Base-by-base conservation (phyloP, 1,284 basidiomycete genomes). In the Puccinia sorghi region DNA sequence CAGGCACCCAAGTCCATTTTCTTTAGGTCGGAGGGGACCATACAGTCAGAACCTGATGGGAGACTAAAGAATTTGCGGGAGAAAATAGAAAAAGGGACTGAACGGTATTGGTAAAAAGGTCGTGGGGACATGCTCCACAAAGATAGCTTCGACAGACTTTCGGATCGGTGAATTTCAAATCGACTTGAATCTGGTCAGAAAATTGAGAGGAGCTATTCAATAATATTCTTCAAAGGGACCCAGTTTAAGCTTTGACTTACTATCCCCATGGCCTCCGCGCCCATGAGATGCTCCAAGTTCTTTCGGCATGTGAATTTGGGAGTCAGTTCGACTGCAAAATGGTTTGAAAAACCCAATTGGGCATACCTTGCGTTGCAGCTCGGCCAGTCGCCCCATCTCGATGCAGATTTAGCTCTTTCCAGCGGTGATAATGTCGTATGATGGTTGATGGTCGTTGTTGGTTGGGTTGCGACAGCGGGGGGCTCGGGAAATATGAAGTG, bases 1-100 rank as follows among this genome's bases (percentile, higher is more conserved):
- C 97, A 99, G 74, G 95, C 92, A 32, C 97, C 97, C 13, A 99
- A 88, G 86, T 99, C 97, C 93, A 99, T 99, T 96, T 98, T 98
- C 95, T 98, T 83, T 41, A 72, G 56, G 80, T 61, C 80, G 32
- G 73, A 59, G 22, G 56, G 25, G 41, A 67, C 12, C 79, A 54
- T 27, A 27, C 52, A 64, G 64, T 61, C 61, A 52, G 56, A 20
- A n/a, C 6, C 7, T 32, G 20, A 22, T 69, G 56, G n/a, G 48
- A 9, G 11, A 6, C 50, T 41, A 20, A 73, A 25, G 3, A 22
- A 50, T 11, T n/a, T 3, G n/a, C 20, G 54, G n/a, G 52, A 32
- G 78, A 69, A 7, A 4, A 6, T 2, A 39, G 25, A 56, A 22
- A 54, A 39, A 39, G n/a, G 17, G 56, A 88, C 93, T 83, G 82